Percentiles rank a stretch among this genome's conserved stretches.
Conservation (phyloP, 2,329 filamentous ascomycete species). For the Epichloe gansuensis region DNA sequence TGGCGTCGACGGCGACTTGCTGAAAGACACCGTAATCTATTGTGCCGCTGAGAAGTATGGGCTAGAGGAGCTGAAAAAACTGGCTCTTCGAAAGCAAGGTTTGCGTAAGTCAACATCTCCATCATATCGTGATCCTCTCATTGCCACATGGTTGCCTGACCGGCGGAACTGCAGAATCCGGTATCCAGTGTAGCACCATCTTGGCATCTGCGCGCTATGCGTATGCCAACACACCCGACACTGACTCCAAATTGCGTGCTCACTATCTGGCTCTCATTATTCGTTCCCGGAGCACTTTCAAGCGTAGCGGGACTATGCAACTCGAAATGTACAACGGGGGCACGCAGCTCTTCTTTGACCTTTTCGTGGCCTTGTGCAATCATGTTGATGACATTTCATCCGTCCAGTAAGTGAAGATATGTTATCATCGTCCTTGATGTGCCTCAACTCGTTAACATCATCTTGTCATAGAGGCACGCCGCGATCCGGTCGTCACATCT, state of each 20-base stretch:
- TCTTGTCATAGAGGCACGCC: slow-evolving; percentile 23
- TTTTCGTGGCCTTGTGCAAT: slow-evolving; percentile 88
- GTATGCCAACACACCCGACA: slow-evolving; percentile 79
- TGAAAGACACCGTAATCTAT: slow-evolving; percentile 86
- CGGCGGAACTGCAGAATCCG: slow-evolving; percentile 40
- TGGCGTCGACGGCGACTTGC: slow-evolving; percentile 50
- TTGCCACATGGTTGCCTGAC: background rate
- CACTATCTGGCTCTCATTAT: slow-evolving; percentile 92
- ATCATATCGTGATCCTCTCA: background rate
- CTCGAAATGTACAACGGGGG: slow-evolving; percentile 84
- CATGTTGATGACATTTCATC: slow-evolving; percentile 63
- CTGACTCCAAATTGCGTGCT: slow-evolving; percentile 78
- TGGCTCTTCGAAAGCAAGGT: slow-evolving; percentile 80
- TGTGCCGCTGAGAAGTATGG: slow-evolving; percentile 79
- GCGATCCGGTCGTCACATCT: slow-evolving; percentile 34
- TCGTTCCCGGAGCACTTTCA: slow-evolving; percentile 75
- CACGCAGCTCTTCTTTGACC: slow-evolving; percentile 75
- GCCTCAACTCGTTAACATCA: background rate
- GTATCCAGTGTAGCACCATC: slow-evolving; percentile 76
- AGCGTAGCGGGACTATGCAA: slow-evolving; percentile 90
- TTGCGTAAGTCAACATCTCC: slow-evolving; percentile 44
- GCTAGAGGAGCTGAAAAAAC: slow-evolving; percentile 70
- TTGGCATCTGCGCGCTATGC: slow-evolving; percentile 79
- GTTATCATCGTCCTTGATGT: background rate
- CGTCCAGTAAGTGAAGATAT: slow-evolving; percentile 33